Percentiles rank a stretch among this genome's conserved stretches.
phyloP scores from a whole-genome alignment of 805 yeast genomes.

The Spathaspora passalidarum region DNA sequence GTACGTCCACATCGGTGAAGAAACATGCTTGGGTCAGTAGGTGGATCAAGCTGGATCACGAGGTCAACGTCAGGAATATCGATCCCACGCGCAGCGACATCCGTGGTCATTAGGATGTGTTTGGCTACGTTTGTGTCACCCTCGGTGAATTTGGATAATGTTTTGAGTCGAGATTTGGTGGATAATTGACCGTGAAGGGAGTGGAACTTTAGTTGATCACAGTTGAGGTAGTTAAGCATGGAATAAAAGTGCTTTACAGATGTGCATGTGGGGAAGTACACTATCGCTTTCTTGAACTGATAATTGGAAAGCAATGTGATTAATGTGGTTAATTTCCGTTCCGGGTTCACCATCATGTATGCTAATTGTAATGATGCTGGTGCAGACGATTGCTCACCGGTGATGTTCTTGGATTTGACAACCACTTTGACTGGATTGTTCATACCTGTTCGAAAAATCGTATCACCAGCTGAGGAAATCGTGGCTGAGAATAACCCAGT shows the following conservation, averaged over 20 bases:
- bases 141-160: constrained; percentile 59
- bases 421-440: constrained; percentile 87
- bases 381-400: constrained; percentile 29
- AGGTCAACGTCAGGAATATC: constrained; percentile 94
- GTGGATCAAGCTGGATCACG: constrained; percentile 93
- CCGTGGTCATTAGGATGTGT: constrained; percentile 81
- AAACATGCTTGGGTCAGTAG: constrained; percentile 87
- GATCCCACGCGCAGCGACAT: constrained; percentile 97
- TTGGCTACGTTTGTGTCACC: constrained; percentile 40
- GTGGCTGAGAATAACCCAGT: constrained; percentile 96
- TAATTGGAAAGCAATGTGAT: constrained; percentile 50
- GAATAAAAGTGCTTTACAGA: constrained; percentile 76
- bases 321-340: constrained; percentile 57
- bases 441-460: constrained; percentile 83
- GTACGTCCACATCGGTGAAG: constrained; percentile 95
- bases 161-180: constrained; percentile 74
- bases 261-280: constrained; percentile 88
- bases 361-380: constrained; percentile 66
- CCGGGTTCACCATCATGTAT: constrained; percentile 59
- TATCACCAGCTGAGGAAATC: constrained; percentile 73
- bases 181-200: constrained; percentile 90
- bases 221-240: constrained; percentile 42
- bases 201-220: constrained; percentile 43
- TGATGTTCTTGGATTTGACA: constrained; percentile 52
- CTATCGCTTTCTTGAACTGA: constrained; percentile 76